These are phyloP conservation scores for Boletellus ananas DNA, from an alignment of 768 basidiomycete species.

Conservation along the genomic window DNA sequence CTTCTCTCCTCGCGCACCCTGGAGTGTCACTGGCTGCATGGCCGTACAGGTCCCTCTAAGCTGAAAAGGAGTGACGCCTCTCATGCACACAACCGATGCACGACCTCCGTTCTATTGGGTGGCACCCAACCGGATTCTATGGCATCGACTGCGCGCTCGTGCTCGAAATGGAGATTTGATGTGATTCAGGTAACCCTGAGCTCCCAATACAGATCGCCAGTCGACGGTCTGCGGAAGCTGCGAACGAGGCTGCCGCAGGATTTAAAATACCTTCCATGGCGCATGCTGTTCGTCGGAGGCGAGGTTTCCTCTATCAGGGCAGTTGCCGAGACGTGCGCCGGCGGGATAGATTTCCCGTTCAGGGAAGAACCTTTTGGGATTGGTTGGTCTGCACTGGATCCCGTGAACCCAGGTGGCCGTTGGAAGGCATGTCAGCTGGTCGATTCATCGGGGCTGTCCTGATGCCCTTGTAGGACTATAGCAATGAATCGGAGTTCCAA, in stretches of 20 bases:
- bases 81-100: neutral
- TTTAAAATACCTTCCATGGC: neutral
- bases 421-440: too few species aligned
- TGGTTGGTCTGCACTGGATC: too few species aligned
- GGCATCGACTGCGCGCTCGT: neutral
- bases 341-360: neutral
- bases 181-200: neutral
- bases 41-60: too few species aligned
- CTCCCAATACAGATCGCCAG: neutral
- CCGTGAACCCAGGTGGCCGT: too few species aligned
- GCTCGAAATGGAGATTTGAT: neutral
- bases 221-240: neutral
- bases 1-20: neutral
- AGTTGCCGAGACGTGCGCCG: neutral
- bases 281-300: neutral
- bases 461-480: too few species aligned
- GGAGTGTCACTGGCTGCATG: neutral
- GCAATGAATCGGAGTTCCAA: too few species aligned
- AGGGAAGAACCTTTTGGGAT: too few species aligned
- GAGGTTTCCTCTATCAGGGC: too few species aligned
- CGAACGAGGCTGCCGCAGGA: neutral
- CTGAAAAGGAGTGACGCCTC: neutral
- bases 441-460: too few species aligned
- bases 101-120: neutral
- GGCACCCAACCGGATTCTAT: neutral